Evolutionary conservation across 106 monocot species (phyloP).

Genomic region (Allium cepa): DNA sequence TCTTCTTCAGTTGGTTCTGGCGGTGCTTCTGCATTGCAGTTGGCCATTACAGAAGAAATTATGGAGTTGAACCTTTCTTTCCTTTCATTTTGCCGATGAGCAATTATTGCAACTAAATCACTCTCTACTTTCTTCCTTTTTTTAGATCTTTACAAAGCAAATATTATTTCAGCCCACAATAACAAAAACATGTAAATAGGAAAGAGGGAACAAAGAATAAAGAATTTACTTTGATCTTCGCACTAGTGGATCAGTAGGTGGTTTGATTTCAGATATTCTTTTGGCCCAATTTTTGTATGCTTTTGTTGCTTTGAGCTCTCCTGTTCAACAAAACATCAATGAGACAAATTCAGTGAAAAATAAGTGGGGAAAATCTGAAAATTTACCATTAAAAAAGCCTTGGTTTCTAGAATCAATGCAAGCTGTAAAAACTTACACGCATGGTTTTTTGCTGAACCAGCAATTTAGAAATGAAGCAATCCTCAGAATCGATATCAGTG

Average conservation of each 20-base stretch:
- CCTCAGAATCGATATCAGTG: too few species aligned
- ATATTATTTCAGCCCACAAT: neutral
- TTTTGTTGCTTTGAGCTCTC: constrained; percentile 76
- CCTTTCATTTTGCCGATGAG: constrained; percentile 48
- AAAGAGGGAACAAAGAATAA: neutral
- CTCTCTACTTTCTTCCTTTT: constrained; percentile 34
- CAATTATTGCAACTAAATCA: constrained; percentile 64
- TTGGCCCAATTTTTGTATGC: constrained; percentile 87
- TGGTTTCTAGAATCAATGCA: too few species aligned
- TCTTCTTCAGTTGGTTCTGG: constrained; percentile 88
- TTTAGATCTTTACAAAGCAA: constrained; percentile 29
- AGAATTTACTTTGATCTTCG: constrained; percentile 39
- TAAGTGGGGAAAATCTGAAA: too few species aligned
- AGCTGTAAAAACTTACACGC: too few species aligned
- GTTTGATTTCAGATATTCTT: constrained; percentile 48
- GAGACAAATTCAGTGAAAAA: too few species aligned
- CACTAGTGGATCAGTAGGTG: constrained; percentile 68
- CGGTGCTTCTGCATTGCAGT: constrained; percentile 18
- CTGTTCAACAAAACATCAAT: constrained; percentile 12
- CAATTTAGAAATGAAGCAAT: too few species aligned
- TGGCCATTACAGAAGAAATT: constrained; percentile 61
- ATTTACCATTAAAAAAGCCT: too few species aligned
- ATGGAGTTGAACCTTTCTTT: constrained; percentile 70
- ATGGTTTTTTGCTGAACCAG: too few species aligned
- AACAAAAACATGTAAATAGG: neutral